Conservation (phyloP, 768 basidiomycete genomes). For the Epithele typhae region DNA sequence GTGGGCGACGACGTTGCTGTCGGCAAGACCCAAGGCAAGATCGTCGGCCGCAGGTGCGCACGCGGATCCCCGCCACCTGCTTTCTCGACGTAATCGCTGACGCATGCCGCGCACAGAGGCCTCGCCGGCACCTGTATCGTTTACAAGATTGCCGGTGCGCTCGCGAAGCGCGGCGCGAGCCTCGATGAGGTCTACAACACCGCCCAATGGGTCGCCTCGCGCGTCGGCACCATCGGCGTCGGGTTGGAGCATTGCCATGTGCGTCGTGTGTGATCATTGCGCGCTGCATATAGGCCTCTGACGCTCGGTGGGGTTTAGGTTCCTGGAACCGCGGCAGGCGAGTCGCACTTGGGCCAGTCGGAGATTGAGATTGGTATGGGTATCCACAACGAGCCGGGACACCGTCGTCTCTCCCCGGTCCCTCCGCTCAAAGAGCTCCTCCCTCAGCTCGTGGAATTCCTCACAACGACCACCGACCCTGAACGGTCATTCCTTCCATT, state of each 20-base stretch:
- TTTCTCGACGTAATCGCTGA: not conserved
- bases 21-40: slow-evolving; percentile 70
- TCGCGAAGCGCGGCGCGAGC: slow-evolving; percentile 61
- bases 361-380: slow-evolving; percentile 91
- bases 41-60: slow-evolving; percentile 74
- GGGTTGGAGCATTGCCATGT: slow-evolving; percentile 90
- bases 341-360: slow-evolving; percentile 49
- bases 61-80: too few species aligned
- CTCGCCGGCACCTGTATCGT: slow-evolving; percentile 79
- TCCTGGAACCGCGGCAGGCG: slow-evolving; percentile 63
- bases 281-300: not conserved
- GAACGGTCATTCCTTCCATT: slow-evolving; percentile 79
- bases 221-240: slow-evolving; percentile 78
- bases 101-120: slow-evolving; percentile 48
- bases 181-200: slow-evolving; percentile 66
- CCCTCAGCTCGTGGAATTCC: slow-evolving; percentile 60
- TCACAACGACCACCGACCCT: slow-evolving; percentile 67
- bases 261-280: slow-evolving; percentile 12
- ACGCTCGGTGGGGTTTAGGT: slow-evolving; percentile 42
- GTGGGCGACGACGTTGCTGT: slow-evolving; percentile 92
- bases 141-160: slow-evolving; percentile 88
- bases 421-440: slow-evolving; percentile 71
- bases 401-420: slow-evolving; percentile 60
- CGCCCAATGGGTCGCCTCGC: slow-evolving; percentile 62
- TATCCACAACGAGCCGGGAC: slow-evolving; percentile 87